Evolutionary conservation across 805 yeast species (phyloP), one percentile per base, ranked within the genome.

Genomic region (Barnettozyma sp.): DNA sequence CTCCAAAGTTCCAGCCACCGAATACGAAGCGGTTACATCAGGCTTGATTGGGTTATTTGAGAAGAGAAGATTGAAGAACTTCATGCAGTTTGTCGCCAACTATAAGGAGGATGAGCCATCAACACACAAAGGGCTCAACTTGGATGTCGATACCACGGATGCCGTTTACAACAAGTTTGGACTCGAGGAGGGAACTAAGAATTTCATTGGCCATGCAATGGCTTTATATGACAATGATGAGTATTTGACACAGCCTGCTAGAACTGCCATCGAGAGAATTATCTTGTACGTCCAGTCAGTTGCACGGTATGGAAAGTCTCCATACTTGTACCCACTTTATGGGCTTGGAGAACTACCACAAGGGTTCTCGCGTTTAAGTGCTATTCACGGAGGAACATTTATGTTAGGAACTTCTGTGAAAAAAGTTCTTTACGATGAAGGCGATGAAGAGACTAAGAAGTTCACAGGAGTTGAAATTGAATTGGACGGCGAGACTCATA

Each of bases 281-380:
- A 61, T 83, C 34, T 70, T 92, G 42, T 92, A 92, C 54, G 80
- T 85, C 32, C 85, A 84, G 49, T 83, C 95, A 11, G 94, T 92
- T 42, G 92, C 95, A 20, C 78, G 92, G 52, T 92, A 83, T 60
- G 97, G 98, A 40, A 88, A 88, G 62, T 84, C 95, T 7, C 98
- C 98, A 10, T 92, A 92, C 59, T 73, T 92, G 43, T 92, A 92
- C 58, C 98, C 98, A 32, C 68, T 90, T 53, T 92, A 92, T 56
- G 98, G 98, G 7, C 71, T 92, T 40, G 98, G 98, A 35, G 98
- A 92, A 62, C 70, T 92, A 41, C 98, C 98, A n/a, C 98, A 92
- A 65, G 98, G 97, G 7, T 92, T 92, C 66, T 97, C 97, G 9
- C 75, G 98, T 58, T 74, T 92, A 43, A 80, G 94, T 35, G 98